Conservation (phyloP, 768 basidiomycete species). For the Amanita polypyramis region DNA sequence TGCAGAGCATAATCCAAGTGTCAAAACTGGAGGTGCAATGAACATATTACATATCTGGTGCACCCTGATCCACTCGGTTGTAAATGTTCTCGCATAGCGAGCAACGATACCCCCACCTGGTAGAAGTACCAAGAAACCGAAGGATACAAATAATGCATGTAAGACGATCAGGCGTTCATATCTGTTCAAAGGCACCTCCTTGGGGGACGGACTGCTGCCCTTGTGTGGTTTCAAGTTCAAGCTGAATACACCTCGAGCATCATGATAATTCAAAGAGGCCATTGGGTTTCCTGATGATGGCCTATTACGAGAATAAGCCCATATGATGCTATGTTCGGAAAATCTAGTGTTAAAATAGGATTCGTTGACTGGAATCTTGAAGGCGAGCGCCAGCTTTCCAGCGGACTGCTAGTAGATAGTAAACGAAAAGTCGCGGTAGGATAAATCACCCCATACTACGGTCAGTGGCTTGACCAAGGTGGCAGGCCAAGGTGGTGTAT, state of each 20-base stretch:
- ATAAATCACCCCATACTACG: constrained; percentile 14
- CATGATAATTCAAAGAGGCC: constrained; percentile 24
- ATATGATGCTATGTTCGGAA: constrained; percentile 23
- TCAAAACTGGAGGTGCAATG: constrained; percentile 38
- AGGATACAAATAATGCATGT: constrained; percentile 40
- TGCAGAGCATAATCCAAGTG: constrained; percentile 37
- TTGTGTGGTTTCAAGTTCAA: constrained; percentile 23
- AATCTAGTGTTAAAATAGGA: constrained; percentile 17
- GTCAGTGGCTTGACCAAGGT: constrained; percentile 24
- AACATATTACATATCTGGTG: constrained; percentile 42
- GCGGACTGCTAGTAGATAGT: constrained; percentile 19
- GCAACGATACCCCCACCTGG: constrained; percentile 44
- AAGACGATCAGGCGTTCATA: constrained; percentile 34
- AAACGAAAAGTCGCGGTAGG: background rate
- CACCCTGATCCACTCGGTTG: constrained; percentile 42
- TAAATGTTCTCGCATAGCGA: constrained; percentile 41
- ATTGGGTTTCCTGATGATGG: constrained; percentile 13
- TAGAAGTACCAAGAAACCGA: constrained; percentile 48
- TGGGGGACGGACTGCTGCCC: constrained; percentile 6
- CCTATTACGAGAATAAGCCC: constrained; percentile 25
- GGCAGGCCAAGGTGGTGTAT: constrained; percentile 36
- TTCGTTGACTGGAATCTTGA: constrained; percentile 30
- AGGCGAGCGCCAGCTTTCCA: constrained; percentile 28
- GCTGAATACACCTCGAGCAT: constrained; percentile 20
- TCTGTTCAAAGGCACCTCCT: background rate